Evolutionary conservation across 2,329 filamentous ascomycete species (phyloP).

Genomic region (Beauveria rudraprayagi): DNA sequence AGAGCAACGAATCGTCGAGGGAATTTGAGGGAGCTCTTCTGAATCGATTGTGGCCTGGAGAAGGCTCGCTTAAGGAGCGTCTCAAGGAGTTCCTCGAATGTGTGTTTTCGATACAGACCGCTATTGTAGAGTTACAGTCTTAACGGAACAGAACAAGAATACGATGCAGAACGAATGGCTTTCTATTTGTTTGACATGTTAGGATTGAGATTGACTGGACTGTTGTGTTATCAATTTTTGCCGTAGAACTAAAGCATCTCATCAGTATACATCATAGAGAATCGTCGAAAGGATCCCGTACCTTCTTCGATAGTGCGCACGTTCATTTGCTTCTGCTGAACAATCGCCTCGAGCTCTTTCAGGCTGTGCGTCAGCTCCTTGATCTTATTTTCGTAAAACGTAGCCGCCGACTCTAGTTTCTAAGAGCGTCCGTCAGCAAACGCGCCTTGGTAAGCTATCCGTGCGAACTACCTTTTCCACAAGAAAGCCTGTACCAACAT

Average conservation of each 20-base stretch:
- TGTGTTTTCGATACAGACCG: slow-evolving; percentile 17
- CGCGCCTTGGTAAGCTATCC: neutral
- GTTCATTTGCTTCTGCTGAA: slow-evolving; percentile 71
- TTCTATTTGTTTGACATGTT: neutral
- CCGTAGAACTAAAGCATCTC: slow-evolving; percentile 25
- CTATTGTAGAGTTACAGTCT: neutral
- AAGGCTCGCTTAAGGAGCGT: slow-evolving; percentile 19
- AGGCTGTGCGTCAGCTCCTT: slow-evolving; percentile 45
- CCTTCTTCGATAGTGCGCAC: slow-evolving; percentile 84
- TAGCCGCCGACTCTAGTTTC: slow-evolving; percentile 44
- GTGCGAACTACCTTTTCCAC: slow-evolving; percentile 67
- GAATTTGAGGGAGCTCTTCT: slow-evolving; percentile 24
- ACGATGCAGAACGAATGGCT: neutral
- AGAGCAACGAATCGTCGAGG: slow-evolving; percentile 18
- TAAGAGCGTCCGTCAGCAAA: slow-evolving; percentile 18
- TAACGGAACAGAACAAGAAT: neutral
- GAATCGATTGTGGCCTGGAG: slow-evolving; percentile 25
- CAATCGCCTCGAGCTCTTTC: slow-evolving; percentile 48
- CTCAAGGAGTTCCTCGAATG: slow-evolving; percentile 23
- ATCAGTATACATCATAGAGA: slow-evolving; percentile 3
- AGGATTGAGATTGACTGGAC: slow-evolving; percentile 11
- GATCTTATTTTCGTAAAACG: slow-evolving; percentile 51
- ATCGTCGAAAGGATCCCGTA: slow-evolving; percentile 24
- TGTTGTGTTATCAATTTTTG: slow-evolving; percentile 26
- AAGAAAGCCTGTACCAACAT: slow-evolving; percentile 89